Percentiles rank a stretch among this genome's conserved stretches.
phyloP scores from a whole-genome alignment of 805 yeast genomes.

The Vanderwaltozyma tropicalis region DNA sequence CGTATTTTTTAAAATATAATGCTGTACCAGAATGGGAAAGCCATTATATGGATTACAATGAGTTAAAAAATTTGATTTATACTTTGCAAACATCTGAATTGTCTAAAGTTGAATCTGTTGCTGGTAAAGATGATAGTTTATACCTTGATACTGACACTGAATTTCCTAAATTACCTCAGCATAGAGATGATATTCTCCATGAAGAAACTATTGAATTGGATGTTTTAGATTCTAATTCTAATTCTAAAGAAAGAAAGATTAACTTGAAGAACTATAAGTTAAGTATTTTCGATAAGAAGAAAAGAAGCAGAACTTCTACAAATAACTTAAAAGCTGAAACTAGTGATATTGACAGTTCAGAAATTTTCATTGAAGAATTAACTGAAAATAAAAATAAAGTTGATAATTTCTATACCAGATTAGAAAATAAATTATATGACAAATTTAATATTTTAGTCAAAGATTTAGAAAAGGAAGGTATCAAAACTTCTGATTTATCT shows the following conservation, averaged over 20 bases:
- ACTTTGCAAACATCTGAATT: slow-evolving; percentile 37
- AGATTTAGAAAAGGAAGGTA: slow-evolving; percentile 35
- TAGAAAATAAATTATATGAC: slow-evolving; percentile 37
- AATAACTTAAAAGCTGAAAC: not conserved
- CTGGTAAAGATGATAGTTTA: not conserved
- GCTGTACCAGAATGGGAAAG: slow-evolving; percentile 84
- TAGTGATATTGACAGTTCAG: slow-evolving; percentile 27
- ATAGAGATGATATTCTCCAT: slow-evolving; percentile 1
- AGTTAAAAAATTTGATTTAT: slow-evolving; percentile 47
- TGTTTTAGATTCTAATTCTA: slow-evolving; percentile 5
- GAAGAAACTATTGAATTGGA: slow-evolving; percentile 22
- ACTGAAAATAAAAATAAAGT: slow-evolving; percentile 40
- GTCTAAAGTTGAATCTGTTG: slow-evolving; percentile 3
- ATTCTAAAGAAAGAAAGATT: not conserved
- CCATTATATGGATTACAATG: slow-evolving; percentile 60
- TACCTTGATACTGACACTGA: not conserved
- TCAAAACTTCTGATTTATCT: slow-evolving; percentile 4
- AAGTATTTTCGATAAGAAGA: slow-evolving; percentile 1
- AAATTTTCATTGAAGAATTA: slow-evolving; percentile 38
- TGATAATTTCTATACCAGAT: slow-evolving; percentile 40
- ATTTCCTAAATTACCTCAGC: not conserved
- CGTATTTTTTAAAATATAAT: slow-evolving; percentile 53
- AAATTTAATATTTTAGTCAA: slow-evolving; percentile 37
- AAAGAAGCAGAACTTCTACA: not conserved
- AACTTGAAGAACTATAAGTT: slow-evolving; percentile 1